Conservation (phyloP, 2,329 filamentous ascomycete genomes). For the Camptophora hylomeconis region DNA sequence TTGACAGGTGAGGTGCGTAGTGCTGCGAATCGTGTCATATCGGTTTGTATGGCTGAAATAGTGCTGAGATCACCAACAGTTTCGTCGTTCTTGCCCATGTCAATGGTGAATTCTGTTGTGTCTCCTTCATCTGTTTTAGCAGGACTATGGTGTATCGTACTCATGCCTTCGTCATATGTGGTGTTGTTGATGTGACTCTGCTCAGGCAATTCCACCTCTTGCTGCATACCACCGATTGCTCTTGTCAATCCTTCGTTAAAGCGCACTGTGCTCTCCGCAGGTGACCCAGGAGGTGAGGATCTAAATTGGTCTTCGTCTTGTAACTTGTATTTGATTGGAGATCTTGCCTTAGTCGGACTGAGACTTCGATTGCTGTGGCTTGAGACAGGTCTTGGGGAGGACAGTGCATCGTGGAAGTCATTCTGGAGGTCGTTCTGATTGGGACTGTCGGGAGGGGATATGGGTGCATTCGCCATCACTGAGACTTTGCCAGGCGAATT, state of each 20-base stretch:
- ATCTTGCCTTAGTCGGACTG: slow-evolving; percentile 16
- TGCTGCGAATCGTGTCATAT: slow-evolving; percentile 71
- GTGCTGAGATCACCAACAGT: slow-evolving; percentile 52
- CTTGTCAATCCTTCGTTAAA: slow-evolving; percentile 19
- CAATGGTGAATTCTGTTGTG: slow-evolving; percentile 16
- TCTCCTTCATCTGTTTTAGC: slow-evolving; percentile 8
- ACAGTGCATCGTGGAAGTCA: too few relatives aligned
- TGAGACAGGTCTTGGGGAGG: too few relatives aligned
- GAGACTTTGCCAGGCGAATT: too few relatives aligned
- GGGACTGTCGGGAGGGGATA: too few relatives aligned
- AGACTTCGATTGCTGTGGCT: too few relatives aligned
- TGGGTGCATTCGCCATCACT: too few relatives aligned
- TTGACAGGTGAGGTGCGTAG: slow-evolving; percentile 54
- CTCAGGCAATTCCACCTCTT: slow-evolving; percentile 34
- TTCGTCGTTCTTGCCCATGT: slow-evolving; percentile 18
- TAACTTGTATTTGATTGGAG: slow-evolving; percentile 17
- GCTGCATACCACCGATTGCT: slow-evolving; percentile 14
- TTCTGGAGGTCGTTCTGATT: too few relatives aligned
- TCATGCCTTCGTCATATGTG: slow-evolving; percentile 9
- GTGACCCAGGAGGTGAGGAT: slow-evolving; percentile 15
- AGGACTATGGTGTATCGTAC: slow-evolving; percentile 3
- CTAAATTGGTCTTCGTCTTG: slow-evolving; percentile 12
- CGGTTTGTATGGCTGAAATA: slow-evolving; percentile 72
- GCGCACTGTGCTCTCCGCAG: slow-evolving; percentile 18
- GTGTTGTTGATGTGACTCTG: slow-evolving; percentile 15